These are phyloP conservation scores for Buddleja alternifolia DNA, from an alignment of 257 asterid genomes.

Conservation along the genomic window DNA sequence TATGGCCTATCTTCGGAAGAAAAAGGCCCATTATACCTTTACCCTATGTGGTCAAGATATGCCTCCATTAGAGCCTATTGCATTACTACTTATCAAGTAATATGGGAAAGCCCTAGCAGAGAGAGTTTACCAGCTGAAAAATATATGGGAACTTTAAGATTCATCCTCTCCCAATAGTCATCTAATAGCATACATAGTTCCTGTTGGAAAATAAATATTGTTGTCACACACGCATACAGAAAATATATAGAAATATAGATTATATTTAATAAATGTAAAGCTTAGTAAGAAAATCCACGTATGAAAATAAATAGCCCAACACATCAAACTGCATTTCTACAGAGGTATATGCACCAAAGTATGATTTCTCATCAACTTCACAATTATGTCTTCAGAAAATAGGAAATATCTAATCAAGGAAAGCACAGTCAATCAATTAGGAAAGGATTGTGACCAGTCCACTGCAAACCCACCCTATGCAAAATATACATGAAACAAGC, in stretches of 20 bases:
- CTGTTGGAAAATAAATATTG: slow-evolving; percentile 42
- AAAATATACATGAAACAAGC: neutral
- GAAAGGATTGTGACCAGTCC: neutral
- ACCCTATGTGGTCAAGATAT: slow-evolving; percentile 1
- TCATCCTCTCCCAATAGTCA: slow-evolving; percentile 92
- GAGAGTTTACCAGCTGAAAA: slow-evolving; percentile 71
- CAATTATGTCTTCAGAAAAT: neutral
- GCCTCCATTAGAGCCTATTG: neutral
- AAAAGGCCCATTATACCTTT: neutral
- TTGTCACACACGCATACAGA: slow-evolving; percentile 18
- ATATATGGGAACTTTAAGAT: slow-evolving; percentile 87
- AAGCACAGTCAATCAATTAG: neutral
- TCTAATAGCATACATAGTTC: slow-evolving; percentile 93
- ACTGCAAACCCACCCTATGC: neutral
- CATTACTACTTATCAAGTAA: neutral
- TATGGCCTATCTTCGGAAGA: neutral
- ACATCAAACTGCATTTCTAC: neutral
- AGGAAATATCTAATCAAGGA: neutral
- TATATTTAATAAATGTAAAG: slow-evolving; percentile 1
- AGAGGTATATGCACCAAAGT: neutral
- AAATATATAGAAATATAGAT: slow-evolving; percentile 4
- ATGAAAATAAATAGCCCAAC: neutral
- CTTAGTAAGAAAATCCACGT: neutral
- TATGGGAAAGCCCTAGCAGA: slow-evolving; percentile 20
- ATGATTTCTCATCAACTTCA: neutral